Evolutionary conservation across 2,329 filamentous ascomycete species (phyloP).

Genomic region (Sporothrix curviconia): DNA sequence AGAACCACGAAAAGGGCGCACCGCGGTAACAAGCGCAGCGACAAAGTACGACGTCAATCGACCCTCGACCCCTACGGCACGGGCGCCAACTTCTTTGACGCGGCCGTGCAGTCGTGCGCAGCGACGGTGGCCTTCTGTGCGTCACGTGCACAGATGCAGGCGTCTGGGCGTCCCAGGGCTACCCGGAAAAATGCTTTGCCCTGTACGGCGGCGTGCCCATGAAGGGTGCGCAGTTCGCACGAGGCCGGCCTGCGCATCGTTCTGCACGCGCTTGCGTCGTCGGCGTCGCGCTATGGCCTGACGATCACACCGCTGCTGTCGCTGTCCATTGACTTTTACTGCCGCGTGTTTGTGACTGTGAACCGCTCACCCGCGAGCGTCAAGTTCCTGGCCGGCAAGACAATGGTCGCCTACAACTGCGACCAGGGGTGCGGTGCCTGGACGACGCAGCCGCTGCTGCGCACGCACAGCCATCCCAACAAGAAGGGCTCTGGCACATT

Average conservation of each 20-base stretch:
- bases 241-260: conserved; percentile 86
- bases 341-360: conserved; percentile 79
- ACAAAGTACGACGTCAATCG: conserved; percentile 85
- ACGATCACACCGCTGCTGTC: conserved; percentile 86
- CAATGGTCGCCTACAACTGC: conserved; percentile 89
- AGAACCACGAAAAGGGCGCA: background rate
- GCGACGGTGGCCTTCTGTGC: conserved; percentile 84
- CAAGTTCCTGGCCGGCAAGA: conserved; percentile 84
- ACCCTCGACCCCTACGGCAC: conserved; percentile 95
- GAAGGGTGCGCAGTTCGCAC: conserved; percentile 78
- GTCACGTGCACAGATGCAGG: conserved; percentile 95
- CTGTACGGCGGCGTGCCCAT: conserved; percentile 87
- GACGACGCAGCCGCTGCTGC: conserved; percentile 72
- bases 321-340: conserved; percentile 93
- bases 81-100: conserved; percentile 85
- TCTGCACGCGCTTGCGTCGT: conserved; percentile 69
- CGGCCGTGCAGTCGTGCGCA: conserved; percentile 77
- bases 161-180: conserved; percentile 89
- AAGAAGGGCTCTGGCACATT: conserved; percentile 64
- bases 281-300: conserved; percentile 79
- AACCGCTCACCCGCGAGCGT: conserved; percentile 74
- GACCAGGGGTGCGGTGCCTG: conserved; percentile 88
- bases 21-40: conserved; percentile 21
- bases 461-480: conserved; percentile 58
- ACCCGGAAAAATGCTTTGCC: conserved; percentile 87